Evolutionary conservation across 2,329 filamentous ascomycete species (phyloP), one percentile per base, ranked within the genome.

Genomic region (Huntiella abstrusa): DNA sequence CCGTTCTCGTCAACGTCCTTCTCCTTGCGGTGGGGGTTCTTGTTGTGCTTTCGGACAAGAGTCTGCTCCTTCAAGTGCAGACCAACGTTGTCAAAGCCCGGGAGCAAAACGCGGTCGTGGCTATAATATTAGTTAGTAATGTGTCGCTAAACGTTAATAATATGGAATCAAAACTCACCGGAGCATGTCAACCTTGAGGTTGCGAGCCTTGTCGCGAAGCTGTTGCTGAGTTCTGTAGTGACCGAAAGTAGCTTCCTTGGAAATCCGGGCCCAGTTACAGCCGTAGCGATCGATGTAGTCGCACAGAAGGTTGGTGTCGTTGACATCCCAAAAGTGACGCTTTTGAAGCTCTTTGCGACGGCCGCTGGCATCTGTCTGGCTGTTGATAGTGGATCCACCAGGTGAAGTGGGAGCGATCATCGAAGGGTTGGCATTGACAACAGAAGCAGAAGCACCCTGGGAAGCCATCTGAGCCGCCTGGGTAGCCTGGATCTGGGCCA

Each of bases 161-260:
- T 35, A n/a, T n/a, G 3, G 34, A 22, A 16, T 28, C 15, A 33
- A 37, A 6, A 56, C 61, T 48, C 53, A 63, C 62, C 62, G 62
- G 12, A 75, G 59, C 40, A 68, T 62, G 32, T 68, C 64, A 33
- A 70, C 67, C 59, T 75, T 75, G 46, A 73, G 52, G 47, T 71
- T 66, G 43, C 71, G 66, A n/a, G 71, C 71, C 57, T 69, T 71
- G 61, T 75, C 71, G 5, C 71, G 69, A 48, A 71, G 63, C 4
- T 69, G 67, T 55, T 74, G 71, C 58, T 74, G 71, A 53, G 67
- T 65, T 43, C 71, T 68, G 2, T 55, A 55, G 57, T 4, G 56
- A 52, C 43, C 45, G 44, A 43, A 44, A 16, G 44, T 19, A 39
- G 49, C 43, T 17, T 47, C 46, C 34, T 48, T 41, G 22, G 50